phyloP scores from a whole-genome alignment of 768 basidiomycete species.

The Suillus subalutaceus region DNA sequence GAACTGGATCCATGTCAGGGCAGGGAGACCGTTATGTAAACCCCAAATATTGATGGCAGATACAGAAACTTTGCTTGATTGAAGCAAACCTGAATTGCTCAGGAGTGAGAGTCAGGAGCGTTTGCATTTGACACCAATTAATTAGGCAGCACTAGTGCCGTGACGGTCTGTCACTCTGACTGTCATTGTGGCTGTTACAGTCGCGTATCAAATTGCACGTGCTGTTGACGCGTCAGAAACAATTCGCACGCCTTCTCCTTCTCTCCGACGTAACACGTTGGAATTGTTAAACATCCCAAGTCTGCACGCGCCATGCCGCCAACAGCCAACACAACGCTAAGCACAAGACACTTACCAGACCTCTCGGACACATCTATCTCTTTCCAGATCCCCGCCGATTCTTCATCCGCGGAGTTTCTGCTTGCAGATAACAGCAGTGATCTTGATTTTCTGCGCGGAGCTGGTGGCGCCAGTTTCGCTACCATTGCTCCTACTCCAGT shows the following conservation, averaged over 20 bases:
- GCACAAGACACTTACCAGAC: conserved; percentile 58
- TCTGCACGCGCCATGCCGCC: conserved; percentile 22
- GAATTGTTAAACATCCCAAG: not conserved
- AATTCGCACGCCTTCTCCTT: conserved; percentile 25
- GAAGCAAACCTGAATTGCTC: conserved; percentile 7
- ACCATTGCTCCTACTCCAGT: conserved; percentile 32
- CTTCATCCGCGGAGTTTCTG: conserved; percentile 33
- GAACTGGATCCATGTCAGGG: not conserved
- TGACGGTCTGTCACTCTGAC: not conserved
- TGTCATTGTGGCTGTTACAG: conserved; percentile 2
- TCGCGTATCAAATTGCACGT: conserved; percentile 26
- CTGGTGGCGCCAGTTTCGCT: conserved; percentile 41
- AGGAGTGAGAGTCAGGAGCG: not conserved
- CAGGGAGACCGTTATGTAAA: not conserved
- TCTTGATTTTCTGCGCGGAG: conserved; percentile 43
- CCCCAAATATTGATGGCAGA: not conserved
- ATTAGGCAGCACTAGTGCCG: not conserved
- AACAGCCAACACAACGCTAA: conserved; percentile 42
- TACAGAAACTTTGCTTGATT: conserved; percentile 6
- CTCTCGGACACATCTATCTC: conserved; percentile 45
- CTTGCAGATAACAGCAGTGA: conserved; percentile 44
- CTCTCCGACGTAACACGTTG: not conserved
- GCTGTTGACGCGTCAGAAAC: conserved; percentile 27
- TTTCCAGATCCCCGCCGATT: conserved; percentile 53
- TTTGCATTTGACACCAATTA: not conserved